Conservation (phyloP, 83 land plant species). For the Picea engelmannii region DNA sequence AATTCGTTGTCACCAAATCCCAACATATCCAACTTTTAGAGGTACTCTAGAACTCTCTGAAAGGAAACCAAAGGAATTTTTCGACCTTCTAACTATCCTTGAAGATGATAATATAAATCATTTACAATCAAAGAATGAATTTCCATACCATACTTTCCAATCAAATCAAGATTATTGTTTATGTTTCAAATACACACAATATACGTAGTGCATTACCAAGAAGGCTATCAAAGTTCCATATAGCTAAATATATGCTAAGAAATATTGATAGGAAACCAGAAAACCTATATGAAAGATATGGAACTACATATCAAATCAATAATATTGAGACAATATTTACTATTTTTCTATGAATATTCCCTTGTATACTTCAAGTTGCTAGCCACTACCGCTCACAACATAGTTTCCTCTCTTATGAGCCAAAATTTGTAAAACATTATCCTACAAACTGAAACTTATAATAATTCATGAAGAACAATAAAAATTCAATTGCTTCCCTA, state of each 20-base stretch:
- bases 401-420: background rate
- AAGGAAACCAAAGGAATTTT: conserved; percentile 68
- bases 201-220: background rate
- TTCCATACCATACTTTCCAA: conserved; percentile 53
- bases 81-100: conserved; percentile 85
- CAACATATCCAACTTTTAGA: too few relatives aligned
- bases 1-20: too few relatives aligned
- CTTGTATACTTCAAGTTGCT: background rate
- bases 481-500: background rate
- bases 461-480: background rate
- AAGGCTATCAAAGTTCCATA: background rate
- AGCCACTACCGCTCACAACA: background rate
- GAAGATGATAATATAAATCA: conserved; percentile 86
- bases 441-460: background rate
- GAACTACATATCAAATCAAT: background rate
- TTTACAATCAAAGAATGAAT: conserved; percentile 54
- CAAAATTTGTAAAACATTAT: background rate
- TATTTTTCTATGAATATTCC: background rate
- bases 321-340: background rate
- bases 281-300: background rate
- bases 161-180: background rate
- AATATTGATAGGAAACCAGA: background rate
- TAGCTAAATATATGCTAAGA: background rate
- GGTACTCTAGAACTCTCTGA: conserved; percentile 55
- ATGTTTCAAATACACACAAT: background rate